phyloP scores from a whole-genome alignment of 2,329 filamentous ascomycete species.

The Xylariaceae sp. region DNA sequence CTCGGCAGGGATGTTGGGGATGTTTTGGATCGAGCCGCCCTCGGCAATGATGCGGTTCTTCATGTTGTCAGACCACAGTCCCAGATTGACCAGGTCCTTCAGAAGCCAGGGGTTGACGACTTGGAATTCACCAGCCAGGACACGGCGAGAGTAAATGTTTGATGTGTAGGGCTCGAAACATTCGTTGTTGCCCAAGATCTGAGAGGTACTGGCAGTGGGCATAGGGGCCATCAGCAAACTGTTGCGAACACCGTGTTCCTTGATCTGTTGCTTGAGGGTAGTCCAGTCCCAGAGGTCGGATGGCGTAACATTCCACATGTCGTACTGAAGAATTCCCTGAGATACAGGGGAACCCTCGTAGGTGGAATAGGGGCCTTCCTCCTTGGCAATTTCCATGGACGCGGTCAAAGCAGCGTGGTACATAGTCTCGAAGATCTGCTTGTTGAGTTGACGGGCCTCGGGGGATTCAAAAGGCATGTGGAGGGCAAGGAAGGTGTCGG shows the following conservation, averaged over 20 bases:
- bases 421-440: slow-evolving; percentile 98
- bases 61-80: slow-evolving; percentile 98
- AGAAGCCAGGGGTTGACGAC: slow-evolving; percentile 98
- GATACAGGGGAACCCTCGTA: slow-evolving; percentile 93
- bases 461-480: slow-evolving; percentile 96
- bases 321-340: slow-evolving; percentile 92
- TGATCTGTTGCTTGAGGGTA: slow-evolving; percentile 80
- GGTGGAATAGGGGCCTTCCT: slow-evolving; percentile 77
- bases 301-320: slow-evolving; percentile 96
- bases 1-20: slow-evolving; percentile 92
- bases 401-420: slow-evolving; percentile 92
- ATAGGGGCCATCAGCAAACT: slow-evolving; percentile 92
- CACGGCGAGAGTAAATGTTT: slow-evolving; percentile 98
- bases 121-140: slow-evolving; percentile 97
- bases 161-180: slow-evolving; percentile 99
- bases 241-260: slow-evolving; percentile 91
- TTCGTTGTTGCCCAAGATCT: slow-evolving; percentile 98
- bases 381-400: slow-evolving; percentile 79
- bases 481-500: slow-evolving; percentile 94
- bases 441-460: slow-evolving; percentile 90
- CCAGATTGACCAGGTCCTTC: slow-evolving; percentile 96
- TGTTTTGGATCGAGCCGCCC: slow-evolving; percentile 91
- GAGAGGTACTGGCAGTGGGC: slow-evolving; percentile 94
- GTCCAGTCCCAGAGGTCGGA: slow-evolving; percentile 97
- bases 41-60: slow-evolving; percentile 99